These are phyloP conservation scores for Filobasidium floriforme DNA, from an alignment of 768 basidiomycete species.

Conservation along the genomic window DNA sequence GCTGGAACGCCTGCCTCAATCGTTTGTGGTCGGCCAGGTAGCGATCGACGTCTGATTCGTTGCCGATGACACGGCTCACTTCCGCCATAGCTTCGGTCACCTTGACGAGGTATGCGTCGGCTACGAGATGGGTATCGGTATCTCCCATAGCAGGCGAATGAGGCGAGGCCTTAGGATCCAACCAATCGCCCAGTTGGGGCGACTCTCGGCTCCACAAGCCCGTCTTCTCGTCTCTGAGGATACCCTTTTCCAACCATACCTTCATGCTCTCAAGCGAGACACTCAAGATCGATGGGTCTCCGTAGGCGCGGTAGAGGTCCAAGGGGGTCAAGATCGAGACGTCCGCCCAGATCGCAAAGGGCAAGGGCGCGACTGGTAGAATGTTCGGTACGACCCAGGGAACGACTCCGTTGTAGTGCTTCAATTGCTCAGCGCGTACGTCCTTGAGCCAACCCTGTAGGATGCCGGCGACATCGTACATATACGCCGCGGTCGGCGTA, in stretches of 20 bases:
- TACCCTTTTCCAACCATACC: conserved; percentile 31
- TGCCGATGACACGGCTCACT: conserved; percentile 29
- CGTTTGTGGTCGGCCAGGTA: conserved; percentile 22
- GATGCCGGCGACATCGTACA: conserved; percentile 33
- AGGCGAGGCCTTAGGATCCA: conserved; percentile 34
- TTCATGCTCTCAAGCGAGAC: conserved; percentile 31
- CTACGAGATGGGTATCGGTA: conserved; percentile 36
- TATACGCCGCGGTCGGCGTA: conserved; percentile 32
- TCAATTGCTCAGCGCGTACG: conserved; percentile 28
- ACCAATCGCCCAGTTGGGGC: conserved; percentile 36
- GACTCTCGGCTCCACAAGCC: conserved; percentile 26
- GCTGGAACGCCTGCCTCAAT: conserved; percentile 26
- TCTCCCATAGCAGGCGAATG: conserved; percentile 15
- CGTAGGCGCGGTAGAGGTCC: conserved; percentile 29
- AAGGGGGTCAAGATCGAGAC: conserved; percentile 30
- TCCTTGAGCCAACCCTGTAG: conserved; percentile 36
- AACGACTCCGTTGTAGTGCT: conserved; percentile 22
- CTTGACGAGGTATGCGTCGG: conserved; percentile 37
- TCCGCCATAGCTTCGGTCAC: conserved; percentile 25
- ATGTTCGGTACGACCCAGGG: conserved; percentile 33
- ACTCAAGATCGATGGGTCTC: conserved; percentile 26
- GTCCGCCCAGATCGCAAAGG: conserved; percentile 35
- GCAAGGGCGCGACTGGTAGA: conserved; percentile 11
- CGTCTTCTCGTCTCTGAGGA: conserved; percentile 24
- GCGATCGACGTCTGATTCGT: conserved; percentile 23